Percentiles rank a stretch among this genome's conserved stretches.
Conservation (phyloP, 2,329 filamentous ascomycete species). For the Metarhizium brunneum region DNA sequence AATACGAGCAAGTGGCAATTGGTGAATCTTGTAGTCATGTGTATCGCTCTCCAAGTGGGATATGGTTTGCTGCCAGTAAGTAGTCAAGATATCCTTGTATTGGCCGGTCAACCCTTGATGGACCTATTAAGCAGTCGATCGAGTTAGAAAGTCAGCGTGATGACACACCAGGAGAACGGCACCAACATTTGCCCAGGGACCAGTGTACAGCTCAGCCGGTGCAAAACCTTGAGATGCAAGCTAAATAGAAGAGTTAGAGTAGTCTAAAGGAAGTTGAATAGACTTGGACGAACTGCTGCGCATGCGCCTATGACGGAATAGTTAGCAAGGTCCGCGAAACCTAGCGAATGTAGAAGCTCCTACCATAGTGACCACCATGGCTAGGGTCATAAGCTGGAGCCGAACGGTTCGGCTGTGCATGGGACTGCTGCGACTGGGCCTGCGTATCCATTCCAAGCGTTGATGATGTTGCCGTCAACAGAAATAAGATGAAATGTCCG, state of each 20-base stretch:
- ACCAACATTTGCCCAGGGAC: conserved; percentile 87
- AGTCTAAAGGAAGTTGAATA: neutral
- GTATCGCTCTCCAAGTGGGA: conserved; percentile 89
- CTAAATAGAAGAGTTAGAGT: conserved; percentile 34
- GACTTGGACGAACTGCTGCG: conserved; percentile 27
- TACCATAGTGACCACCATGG: conserved; percentile 73
- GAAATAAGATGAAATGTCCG: neutral
- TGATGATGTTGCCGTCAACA: neutral
- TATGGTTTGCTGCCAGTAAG: conserved; percentile 99
- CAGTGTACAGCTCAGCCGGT: conserved; percentile 88
- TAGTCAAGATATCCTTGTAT: conserved; percentile 95
- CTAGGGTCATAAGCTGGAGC: conserved; percentile 63
- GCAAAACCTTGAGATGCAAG: conserved; percentile 81
- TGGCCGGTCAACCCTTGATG: conserved; percentile 89
- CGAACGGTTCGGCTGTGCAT: conserved; percentile 47
- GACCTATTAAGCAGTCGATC: conserved; percentile 48
- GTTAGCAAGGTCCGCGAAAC: conserved; percentile 3
- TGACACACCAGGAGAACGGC: neutral
- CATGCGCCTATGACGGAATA: conserved; percentile 32
- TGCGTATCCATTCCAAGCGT: conserved; percentile 27
- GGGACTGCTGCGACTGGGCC: conserved; percentile 40
- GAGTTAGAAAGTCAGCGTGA: neutral
- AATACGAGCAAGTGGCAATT: conserved; percentile 92
- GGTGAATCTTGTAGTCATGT: conserved; percentile 97
- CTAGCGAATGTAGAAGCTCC: conserved; percentile 16